Base-by-base conservation (phyloP, 1,139 yeast species). In the Chernovozyma sophiae-reginae region DNA sequence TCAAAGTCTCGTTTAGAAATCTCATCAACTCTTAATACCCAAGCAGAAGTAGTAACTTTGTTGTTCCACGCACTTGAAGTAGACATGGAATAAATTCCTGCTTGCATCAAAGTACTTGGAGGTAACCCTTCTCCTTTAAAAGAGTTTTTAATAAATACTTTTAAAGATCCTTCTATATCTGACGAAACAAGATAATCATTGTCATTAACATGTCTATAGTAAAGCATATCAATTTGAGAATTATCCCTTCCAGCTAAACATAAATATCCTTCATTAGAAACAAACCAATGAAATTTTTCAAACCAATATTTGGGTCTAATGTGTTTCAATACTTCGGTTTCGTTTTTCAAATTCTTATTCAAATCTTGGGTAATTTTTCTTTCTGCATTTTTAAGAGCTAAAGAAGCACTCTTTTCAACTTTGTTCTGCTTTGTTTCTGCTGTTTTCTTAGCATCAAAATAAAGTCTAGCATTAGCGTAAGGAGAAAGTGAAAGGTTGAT, bases 231-330 rank as follows among this genome's bases (percentile, higher is more conserved):
- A n/a, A 78, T 73, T 55, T 92, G 97, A n/a, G 77, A 58, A 17
- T 73, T 75, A 54, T 94, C 97, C 45, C 87, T 78, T 1, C 97
- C 97, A 34, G 92, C 89, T 35, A 92, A 59, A 44, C 95, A 86
- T 37, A 92, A 65, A 52, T 86, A 89, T 0, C 95, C 95, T 55
- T 92, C 97, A 45, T 82, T 81, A 0, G 96, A 76, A 23, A 89
- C 72, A 54, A 92, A 92, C 98, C 98, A 92, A 52, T 70, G 80
- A 56, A 84, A 92, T 57, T 92, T 92, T 53, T 92, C 98, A 63
- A 94, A 94, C 86, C 97, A 90, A 51, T 69, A 82, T 33, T 87
- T 86, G 4, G 77, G 73, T 35, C 97, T 72, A 24, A 84, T 66
- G 27, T 75, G 79, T 43, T 77, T 81, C 42, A 87, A 66, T 2